Percentiles rank a stretch among this genome's conserved stretches.
Conservation (phyloP, 371 early-diverging fungal genomes). For the Catenaria anguillulae region DNA sequence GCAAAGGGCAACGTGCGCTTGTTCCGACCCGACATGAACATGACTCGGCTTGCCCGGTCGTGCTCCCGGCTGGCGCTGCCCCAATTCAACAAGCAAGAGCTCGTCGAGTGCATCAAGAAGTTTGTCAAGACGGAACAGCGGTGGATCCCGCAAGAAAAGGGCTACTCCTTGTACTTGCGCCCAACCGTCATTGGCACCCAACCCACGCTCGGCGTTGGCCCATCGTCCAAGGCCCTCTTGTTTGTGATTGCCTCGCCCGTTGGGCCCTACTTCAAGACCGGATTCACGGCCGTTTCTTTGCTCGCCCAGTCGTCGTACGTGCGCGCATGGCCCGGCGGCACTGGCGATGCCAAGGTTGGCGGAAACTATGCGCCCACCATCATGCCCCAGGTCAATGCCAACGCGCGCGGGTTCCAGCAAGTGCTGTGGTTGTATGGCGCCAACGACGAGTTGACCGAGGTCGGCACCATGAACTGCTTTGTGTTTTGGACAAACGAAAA, state of each 20-base stretch:
- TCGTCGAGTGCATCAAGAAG: conserved; percentile 69
- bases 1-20: conserved; percentile 61
- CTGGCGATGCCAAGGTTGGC: conserved; percentile 85
- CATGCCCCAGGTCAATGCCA: conserved; percentile 75
- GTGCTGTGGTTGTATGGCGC: conserved; percentile 87
- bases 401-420: conserved; percentile 73
- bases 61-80: conserved; percentile 69
- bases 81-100: conserved; percentile 61
- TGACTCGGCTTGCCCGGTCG: conserved; percentile 60
- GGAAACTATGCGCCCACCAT: conserved; percentile 70
- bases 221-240: conserved; percentile 57
- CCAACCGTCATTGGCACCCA: conserved; percentile 94
- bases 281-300: conserved; percentile 75
- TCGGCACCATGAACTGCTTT: conserved; percentile 94
- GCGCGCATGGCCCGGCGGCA: conserved; percentile 95
- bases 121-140: conserved; percentile 63
- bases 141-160: conserved; percentile 79
- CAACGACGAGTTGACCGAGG: conserved; percentile 78
- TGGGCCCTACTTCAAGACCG: conserved; percentile 90
- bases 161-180: conserved; percentile 87
- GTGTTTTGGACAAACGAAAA: conserved; percentile 61
- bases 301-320: conserved; percentile 68
- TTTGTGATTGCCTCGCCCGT: conserved; percentile 90
- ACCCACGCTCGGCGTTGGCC: conserved; percentile 30
- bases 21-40: conserved; percentile 83